Evolutionary conservation across 176 grass and related monocot species (phyloP), one percentile per base, ranked within the genome.

Genomic region (Eragrostis nindensis): DNA sequence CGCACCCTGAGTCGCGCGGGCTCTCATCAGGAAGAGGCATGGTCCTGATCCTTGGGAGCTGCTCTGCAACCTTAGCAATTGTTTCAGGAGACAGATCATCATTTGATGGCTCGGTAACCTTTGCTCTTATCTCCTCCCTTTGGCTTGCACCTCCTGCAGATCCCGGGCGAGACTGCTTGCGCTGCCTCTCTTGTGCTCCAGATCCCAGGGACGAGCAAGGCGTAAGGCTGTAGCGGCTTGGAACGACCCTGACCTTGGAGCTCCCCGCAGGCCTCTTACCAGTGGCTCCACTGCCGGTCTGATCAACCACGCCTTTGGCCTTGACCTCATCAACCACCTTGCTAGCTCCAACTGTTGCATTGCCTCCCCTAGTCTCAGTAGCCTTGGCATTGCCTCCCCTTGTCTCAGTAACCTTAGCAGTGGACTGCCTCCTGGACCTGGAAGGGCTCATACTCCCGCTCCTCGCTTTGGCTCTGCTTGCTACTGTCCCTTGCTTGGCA

Each of bases 171-270:
- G 90, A 87, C 79, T 87, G 87, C 77, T 93, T 93, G 41, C 56
- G 55, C 9, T 78, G 68, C 62, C 52, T 85, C 36, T 86, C 87
- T 3, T 88, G 86, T 12, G 77, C 15, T 61, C 66, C 86, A 4
- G 39, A 49, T 36, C 62, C 77, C 2, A 86, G 19, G 24, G 54
- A 56, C 7, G 75, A 64, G 10, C 62, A 44, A 10, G 86, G 80
- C 0, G 89, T 88, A 56, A 95, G 76, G 85, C 90, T 95, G 77
- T 99, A 99, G 62, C 96, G 96, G 84, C 96, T 99, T 0, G 93
- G 82, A 15, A 99, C 77, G 26, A 91, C 53, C 84, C 92, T 87
- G 13, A 72, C 82, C 79, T 91, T 95, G 48, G 78, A 70, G 65
- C 82, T 74, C 67, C 86, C 84, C 4, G 89, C 85, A 44, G 87